These are phyloP conservation scores for Diaporthe sp. DNA, from an alignment of 2,329 filamentous ascomycete species.

Conservation along the genomic window DNA sequence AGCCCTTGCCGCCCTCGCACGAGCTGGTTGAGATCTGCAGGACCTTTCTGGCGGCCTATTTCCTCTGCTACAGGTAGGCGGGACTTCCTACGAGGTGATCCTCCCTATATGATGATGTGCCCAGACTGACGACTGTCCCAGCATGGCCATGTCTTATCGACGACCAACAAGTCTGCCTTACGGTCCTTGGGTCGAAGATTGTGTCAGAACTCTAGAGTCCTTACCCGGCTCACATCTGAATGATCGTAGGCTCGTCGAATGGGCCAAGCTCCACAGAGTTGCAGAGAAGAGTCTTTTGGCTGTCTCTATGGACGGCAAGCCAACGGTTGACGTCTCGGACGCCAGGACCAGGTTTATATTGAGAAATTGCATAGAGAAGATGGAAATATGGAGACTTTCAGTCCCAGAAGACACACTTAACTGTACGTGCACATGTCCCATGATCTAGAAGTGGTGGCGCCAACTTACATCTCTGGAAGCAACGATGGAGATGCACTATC, in stretches of 20 bases:
- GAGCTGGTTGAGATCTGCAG: background rate
- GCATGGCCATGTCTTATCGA: background rate
- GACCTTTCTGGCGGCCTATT: background rate
- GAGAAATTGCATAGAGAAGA: background rate
- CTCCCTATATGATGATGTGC: background rate
- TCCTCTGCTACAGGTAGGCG: slow-evolving; percentile 1
- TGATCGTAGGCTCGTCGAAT: background rate
- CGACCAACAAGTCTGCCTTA: background rate
- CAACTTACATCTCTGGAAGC: background rate
- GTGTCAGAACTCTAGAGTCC: background rate
- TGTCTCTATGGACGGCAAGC: background rate
- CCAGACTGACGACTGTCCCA: background rate
- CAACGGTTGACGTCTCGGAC: background rate
- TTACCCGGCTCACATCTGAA: background rate
- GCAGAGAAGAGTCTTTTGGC: background rate
- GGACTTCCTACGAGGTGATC: too few species aligned
- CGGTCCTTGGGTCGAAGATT: background rate
- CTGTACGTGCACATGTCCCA: background rate
- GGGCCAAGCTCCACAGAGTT: background rate
- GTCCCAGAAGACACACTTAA: background rate
- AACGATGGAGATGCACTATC: background rate
- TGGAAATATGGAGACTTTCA: background rate
- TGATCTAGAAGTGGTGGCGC: background rate
- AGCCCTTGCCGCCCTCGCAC: fast-evolving
- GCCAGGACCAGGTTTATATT: background rate